Evolutionary conservation across 1,284 basidiomycete genomes (phyloP).

Genomic region (Ustilago curta): DNA sequence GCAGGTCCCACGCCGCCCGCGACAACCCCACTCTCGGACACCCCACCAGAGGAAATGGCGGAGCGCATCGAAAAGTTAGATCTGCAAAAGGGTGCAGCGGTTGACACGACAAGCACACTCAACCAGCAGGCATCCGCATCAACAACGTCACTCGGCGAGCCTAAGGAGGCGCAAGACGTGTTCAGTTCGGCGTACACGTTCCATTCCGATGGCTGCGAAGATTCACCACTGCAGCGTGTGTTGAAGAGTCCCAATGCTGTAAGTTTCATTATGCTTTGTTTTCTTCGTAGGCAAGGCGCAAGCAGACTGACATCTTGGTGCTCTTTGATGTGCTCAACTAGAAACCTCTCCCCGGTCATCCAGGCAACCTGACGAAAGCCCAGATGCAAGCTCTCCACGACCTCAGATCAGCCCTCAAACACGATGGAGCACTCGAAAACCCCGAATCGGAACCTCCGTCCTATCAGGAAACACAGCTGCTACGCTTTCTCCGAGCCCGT

Average conservation of each 20-base stretch:
- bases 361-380: conserved; percentile 55
- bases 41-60: conserved; percentile 13
- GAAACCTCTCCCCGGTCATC: conserved; percentile 55
- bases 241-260: conserved; percentile 20
- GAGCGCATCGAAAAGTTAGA: conserved; percentile 27
- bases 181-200: conserved; percentile 8
- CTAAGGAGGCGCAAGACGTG: conserved; percentile 14
- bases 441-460: conserved; percentile 32
- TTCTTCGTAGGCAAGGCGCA: too few species aligned
- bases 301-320: too few species aligned
- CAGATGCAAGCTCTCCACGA: conserved; percentile 55
- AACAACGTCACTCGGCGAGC: conserved; percentile 16
- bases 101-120: background rate
- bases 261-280: too few species aligned
- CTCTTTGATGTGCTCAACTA: too few species aligned
- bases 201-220: conserved; percentile 14
- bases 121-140: background rate
- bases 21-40: conserved; percentile 9
- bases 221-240: conserved; percentile 34
- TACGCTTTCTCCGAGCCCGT: conserved; percentile 65
- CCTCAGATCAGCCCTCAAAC: conserved; percentile 33
- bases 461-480: conserved; percentile 51
- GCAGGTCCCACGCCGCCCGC: conserved; percentile 12
- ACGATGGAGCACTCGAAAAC: conserved; percentile 35
- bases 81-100: conserved; percentile 11